Evolutionary conservation across 2,329 filamentous ascomycete genomes (phyloP), one percentile per base, ranked within the genome.

Genomic region (Paraphoma sp.): DNA sequence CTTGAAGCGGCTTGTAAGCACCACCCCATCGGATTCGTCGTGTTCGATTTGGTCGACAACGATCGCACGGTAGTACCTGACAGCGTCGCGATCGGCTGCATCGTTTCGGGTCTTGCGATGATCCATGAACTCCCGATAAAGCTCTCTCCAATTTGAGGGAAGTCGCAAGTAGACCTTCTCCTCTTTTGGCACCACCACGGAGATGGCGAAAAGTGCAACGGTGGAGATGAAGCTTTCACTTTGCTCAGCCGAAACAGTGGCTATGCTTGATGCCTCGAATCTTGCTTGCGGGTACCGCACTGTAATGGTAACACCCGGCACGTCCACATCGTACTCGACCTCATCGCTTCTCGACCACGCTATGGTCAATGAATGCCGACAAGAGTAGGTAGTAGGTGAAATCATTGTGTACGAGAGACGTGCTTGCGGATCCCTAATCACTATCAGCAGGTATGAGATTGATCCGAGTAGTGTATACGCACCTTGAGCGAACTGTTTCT

Each of bases 211-310:
- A 1, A 99, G 79, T 1, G 90, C 92, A 11, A 87, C 83, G 0
- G 93, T 96, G 6, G 93, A 91, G 42, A 95, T 84, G 65, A 89
- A 98, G 1, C 89, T 89, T 75, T 98, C 93, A 6, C 95, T 96
- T 72, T 99, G 93, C 62, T 88, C 87, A 11, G 82, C 65, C 51
- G 92, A 89, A 0, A 92, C 87, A 0, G 92, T 89, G 10, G 92
- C 90, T 43, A 96, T 77, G 0, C 84, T 83, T 4, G 79, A 82
- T 89, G 97, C 97, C 42, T 88, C 89, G 64, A 95, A 87, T 10
- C 81, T 85, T 23, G 89, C 76, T 10, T 73, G 76, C 44, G 75
- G 74, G 62, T 80, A 51, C 76, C 74, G 70, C 79, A 84, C 75
- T 33, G 76, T 76, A 48, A 79, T 78, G 1, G 70, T 73, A 28